Evolutionary conservation across 176 grass and related monocot genomes (phyloP), one percentile per base, ranked within the genome.

Genomic region (Eragrostis nindensis): DNA sequence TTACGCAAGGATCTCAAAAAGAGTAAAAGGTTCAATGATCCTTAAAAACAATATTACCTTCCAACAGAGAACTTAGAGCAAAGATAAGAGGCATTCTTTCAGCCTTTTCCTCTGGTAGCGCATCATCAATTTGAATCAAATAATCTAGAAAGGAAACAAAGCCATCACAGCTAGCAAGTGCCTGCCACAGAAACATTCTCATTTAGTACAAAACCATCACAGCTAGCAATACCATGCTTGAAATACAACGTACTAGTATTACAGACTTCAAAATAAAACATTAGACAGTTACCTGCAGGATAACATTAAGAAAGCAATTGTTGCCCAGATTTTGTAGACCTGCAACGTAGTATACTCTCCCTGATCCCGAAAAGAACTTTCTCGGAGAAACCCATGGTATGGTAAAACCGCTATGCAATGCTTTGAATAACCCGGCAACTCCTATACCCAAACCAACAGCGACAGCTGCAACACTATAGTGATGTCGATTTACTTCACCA

Each of bases 281-380:
- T 41, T 78, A 53, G 5, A 73, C 30, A 45, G 57, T 67, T 86
- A 95, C 96, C 96, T 95, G 96, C 21, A 98, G 86, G 41, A 95
- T 84, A 50, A 93, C 95, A 95, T 98, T 98, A 44, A 98, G 88
- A 83, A 98, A 98, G 82, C 96, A 98, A 91, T 95, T 98, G 32
- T 95, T 98, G 64, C 96, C 96, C 75, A 98, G 88, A 88, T 98
- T 98, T 77, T 80, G 62, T 57, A 98, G 76, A 24, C 96, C 96
- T 66, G 74, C 88, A 13, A 90, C 83, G 74, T 82, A 93, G 80
- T 76, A 82, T n/a, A 76, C 39, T 32, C 59, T 84, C 43, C 79
- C 66, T 36, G 81, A 79, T 71, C 90, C 63, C 5, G 66, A 74
- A 66, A 83, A 86, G 14, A 83, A 82, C 45, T 70, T 86, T 43